Conservation (phyloP, 441 rosid species). For the Kokia cookei region DNA sequence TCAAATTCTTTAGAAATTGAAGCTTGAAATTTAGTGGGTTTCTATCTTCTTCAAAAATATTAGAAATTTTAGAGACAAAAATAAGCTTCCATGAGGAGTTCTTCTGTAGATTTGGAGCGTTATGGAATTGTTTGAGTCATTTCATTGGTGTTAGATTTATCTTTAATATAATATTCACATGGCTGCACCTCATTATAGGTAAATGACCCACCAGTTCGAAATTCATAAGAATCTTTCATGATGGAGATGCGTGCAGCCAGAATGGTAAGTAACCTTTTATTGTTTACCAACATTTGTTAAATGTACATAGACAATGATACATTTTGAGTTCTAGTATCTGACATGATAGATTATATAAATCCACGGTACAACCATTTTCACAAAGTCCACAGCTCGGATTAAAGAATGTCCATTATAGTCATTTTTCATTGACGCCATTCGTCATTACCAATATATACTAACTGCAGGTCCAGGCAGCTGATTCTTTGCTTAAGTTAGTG, state of each 20-base stretch:
- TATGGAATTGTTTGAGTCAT: background rate
- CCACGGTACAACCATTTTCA: background rate
- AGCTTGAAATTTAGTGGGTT: no score
- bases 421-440: background rate
- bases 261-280: constrained; percentile 38
- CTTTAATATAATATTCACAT: background rate
- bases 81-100: background rate
- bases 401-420: background rate
- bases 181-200: constrained; percentile 38
- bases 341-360: background rate
- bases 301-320: background rate
- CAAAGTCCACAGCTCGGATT: background rate
- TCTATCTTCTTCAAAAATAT: no score
- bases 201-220: constrained; percentile 70
- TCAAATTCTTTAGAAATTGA: no score
- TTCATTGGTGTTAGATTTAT: background rate
- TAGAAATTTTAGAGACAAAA: background rate
- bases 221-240: constrained; percentile 85
- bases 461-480: constrained; percentile 81
- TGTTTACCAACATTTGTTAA: background rate
- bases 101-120: background rate
- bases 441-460: background rate
- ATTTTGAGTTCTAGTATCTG: background rate
- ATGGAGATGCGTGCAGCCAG: constrained; percentile 95
- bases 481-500: constrained; percentile 78